Evolutionary conservation across 176 grass and related monocot genomes (phyloP).

Genomic region (Oryza australiensis): DNA sequence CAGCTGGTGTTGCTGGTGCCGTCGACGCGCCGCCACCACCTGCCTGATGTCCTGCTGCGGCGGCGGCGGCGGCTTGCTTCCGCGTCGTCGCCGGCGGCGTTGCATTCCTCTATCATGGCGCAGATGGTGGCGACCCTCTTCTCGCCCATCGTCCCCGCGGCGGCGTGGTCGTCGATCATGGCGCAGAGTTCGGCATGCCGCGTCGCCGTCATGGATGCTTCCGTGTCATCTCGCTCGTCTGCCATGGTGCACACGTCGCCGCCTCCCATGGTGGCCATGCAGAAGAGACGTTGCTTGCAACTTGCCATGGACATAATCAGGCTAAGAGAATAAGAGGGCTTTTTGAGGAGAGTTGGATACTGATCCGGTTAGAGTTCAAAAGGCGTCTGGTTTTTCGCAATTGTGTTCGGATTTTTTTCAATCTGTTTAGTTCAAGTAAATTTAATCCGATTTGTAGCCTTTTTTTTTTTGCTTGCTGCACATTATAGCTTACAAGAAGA

Average conservation of each 20-base stretch:
- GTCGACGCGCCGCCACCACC: neutral
- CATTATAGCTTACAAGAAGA: neutral
- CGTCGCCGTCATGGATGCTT: neutral
- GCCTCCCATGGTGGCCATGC: neutral
- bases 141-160: neutral
- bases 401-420: neutral
- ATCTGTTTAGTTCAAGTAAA: too few species aligned
- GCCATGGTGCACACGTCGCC: neutral
- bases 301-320: neutral
- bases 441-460: neutral
- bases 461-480: neutral
- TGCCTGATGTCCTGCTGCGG: neutral
- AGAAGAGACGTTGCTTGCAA: neutral
- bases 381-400: neutral
- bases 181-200: neutral
- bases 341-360: neutral
- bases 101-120: constrained; percentile 22
- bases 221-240: neutral
- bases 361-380: neutral
- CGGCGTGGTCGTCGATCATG: neutral
- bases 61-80: neutral
- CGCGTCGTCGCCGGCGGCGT: neutral
- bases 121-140: neutral
- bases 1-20: constrained; percentile 23
- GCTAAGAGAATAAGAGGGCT: too few species aligned